phyloP scores from a whole-genome alignment of 1,284 basidiomycete species.

The Heterobasidion parviporum region DNA sequence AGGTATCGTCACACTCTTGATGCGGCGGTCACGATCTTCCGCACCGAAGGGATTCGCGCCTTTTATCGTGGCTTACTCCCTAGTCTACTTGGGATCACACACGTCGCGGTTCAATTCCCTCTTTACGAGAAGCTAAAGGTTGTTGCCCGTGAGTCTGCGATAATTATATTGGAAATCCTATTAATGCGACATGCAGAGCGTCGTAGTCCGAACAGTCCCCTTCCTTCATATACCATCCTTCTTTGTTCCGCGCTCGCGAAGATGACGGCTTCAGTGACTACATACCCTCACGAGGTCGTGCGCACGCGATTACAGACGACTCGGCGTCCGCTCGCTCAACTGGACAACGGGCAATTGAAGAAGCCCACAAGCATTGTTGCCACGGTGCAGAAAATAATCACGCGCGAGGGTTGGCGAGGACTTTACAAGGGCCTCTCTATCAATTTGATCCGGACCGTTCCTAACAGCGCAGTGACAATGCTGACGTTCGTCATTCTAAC shows the following conservation, averaged over 20 bases:
- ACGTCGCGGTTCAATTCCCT: constrained; percentile 94
- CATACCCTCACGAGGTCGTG: constrained; percentile 94
- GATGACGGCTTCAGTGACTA: constrained; percentile 89
- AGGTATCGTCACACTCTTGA: constrained; percentile 84
- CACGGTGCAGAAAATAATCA: constrained; percentile 65
- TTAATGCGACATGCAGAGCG: constrained; percentile 17
- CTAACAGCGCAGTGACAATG: constrained; percentile 90
- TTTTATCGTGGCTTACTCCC: constrained; percentile 92
- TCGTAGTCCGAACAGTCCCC: constrained; percentile 43
- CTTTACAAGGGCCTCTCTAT: constrained; percentile 88
- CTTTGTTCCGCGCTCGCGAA: constrained; percentile 84
- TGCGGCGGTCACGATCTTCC: constrained; percentile 81
- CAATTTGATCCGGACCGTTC: constrained; percentile 87
- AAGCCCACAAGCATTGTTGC: constrained; percentile 59
- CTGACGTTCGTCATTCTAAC: constrained; percentile 63
- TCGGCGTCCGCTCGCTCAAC: constrained; percentile 43
- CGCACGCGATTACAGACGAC: constrained; percentile 88
- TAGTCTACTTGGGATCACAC: constrained; percentile 81
- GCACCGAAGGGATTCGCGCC: constrained; percentile 72
- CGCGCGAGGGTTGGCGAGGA: constrained; percentile 78
- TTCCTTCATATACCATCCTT: constrained; percentile 69
- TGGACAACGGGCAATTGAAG: constrained; percentile 10
- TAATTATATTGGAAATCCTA: background rate
- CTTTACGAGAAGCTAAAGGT: constrained; percentile 89
- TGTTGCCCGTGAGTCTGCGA: constrained; percentile 59